These are phyloP conservation scores for Nemania sp. DNA, from an alignment of 2,329 filamentous ascomycete genomes.

Conservation along the genomic window DNA sequence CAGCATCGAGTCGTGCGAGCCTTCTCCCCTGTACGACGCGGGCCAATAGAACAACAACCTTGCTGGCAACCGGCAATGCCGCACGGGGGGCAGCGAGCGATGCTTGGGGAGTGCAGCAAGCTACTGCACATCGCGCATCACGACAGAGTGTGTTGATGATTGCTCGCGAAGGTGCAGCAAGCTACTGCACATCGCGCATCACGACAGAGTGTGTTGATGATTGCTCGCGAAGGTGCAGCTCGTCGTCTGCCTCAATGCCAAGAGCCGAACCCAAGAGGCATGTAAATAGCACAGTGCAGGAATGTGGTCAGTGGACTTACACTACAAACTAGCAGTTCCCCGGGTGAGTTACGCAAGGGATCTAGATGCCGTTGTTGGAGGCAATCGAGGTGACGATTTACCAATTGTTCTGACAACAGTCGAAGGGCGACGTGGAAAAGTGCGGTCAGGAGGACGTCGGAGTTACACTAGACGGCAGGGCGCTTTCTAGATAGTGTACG, in stretches of 20 bases:
- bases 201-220: background rate
- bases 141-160: background rate
- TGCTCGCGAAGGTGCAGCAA: slow-evolving; percentile 13
- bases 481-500: too few species aligned
- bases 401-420: too few species aligned
- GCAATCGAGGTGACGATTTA: too few species aligned
- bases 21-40: background rate
- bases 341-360: too few species aligned
- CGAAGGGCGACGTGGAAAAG: too few species aligned
- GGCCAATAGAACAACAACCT: slow-evolving; percentile 14
- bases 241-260: slow-evolving; percentile 4
- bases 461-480: too few species aligned
- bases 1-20: slow-evolving; percentile 5
- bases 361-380: too few species aligned
- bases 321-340: too few species aligned
- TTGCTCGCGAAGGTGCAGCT: slow-evolving; percentile 13
- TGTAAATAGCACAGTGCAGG: background rate
- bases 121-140: slow-evolving; percentile 20
- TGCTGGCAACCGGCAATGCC: slow-evolving; percentile 1
- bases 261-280: background rate
- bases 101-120: slow-evolving; percentile 15
- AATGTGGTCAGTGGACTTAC: slow-evolving; percentile 8
- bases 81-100: slow-evolving; percentile 9
- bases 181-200: slow-evolving; percentile 20
- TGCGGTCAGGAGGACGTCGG: too few species aligned